These are phyloP conservation scores for Cladosporium velox DNA, from an alignment of 2,329 filamentous ascomycete genomes.

Conservation along the genomic window DNA sequence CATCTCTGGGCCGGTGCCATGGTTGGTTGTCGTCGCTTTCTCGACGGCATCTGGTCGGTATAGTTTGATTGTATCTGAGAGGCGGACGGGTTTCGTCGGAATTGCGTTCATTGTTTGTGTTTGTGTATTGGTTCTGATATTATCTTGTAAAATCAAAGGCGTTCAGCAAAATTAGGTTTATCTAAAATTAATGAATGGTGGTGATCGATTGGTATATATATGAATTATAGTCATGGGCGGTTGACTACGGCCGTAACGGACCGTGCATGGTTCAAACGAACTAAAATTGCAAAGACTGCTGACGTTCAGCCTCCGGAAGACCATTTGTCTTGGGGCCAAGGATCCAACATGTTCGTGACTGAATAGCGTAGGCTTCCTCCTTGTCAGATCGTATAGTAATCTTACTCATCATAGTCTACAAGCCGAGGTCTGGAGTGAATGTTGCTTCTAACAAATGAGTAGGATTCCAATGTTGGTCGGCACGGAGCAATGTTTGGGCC, in stretches of 20 bases:
- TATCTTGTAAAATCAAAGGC: not conserved
- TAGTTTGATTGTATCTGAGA: not conserved
- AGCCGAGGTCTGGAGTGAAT: not conserved
- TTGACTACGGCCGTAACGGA: constrained; percentile 4
- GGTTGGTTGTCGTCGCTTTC: not conserved
- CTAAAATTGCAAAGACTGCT: not conserved
- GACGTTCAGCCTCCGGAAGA: not conserved
- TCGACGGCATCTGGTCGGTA: not conserved
- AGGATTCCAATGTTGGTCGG: not conserved
- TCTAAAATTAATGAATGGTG: not conserved
- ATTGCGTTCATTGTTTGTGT: not conserved
- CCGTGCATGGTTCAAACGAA: not conserved
- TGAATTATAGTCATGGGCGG: not conserved
- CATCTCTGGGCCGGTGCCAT: constrained; percentile 30
- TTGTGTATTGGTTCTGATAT: not conserved
- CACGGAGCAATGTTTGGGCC: not conserved
- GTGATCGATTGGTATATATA: not conserved
- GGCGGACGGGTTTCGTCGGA: not conserved
- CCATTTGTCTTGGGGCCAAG: not conserved
- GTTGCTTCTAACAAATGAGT: not conserved
- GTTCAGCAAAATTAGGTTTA: not conserved
- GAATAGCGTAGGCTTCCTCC: not conserved
- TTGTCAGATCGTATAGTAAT: not conserved
- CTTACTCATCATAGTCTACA: not conserved
- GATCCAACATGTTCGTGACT: not conserved